These are phyloP conservation scores for Boletus bicolor DNA, from an alignment of 768 basidiomycete genomes.

Conservation along the genomic window DNA sequence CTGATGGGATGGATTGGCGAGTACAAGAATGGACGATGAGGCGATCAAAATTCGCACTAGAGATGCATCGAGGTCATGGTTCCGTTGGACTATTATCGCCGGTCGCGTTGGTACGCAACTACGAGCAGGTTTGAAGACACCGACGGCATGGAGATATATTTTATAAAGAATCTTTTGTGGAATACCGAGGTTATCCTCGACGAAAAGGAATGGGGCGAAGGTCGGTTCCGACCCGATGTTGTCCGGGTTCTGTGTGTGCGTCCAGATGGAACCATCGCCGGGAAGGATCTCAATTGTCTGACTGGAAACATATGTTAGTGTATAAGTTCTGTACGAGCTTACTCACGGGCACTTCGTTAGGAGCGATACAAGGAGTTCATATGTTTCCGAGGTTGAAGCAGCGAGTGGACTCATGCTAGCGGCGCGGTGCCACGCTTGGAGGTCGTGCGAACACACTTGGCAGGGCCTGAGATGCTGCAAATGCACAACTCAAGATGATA, in stretches of 20 bases:
- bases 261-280: conserved; percentile 51
- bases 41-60: conserved; percentile 21
- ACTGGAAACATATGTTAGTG: conserved; percentile 7
- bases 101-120: not conserved
- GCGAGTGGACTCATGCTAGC: not conserved
- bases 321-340: not conserved
- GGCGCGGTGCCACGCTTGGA: not conserved
- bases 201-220: conserved; percentile 50
- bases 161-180: conserved; percentile 55
- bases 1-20: conserved; percentile 67
- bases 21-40: conserved; percentile 49
- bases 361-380: conserved; percentile 25
- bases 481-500: not conserved
- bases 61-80: conserved; percentile 3
- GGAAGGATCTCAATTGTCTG: conserved; percentile 61
- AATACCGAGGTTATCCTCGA: conserved; percentile 61
- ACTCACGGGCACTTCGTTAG: conserved; percentile 29
- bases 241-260: conserved; percentile 3
- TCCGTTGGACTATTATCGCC: not conserved
- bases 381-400: conserved; percentile 3
- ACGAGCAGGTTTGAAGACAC: conserved; percentile 33
- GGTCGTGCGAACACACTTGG: not conserved
- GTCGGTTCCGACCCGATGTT: conserved; percentile 15
- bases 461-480: no score
- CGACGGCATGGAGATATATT: conserved; percentile 47